Evolutionary conservation across 257 asterid genomes (phyloP).

Genomic region (Jacaranda copaia): DNA sequence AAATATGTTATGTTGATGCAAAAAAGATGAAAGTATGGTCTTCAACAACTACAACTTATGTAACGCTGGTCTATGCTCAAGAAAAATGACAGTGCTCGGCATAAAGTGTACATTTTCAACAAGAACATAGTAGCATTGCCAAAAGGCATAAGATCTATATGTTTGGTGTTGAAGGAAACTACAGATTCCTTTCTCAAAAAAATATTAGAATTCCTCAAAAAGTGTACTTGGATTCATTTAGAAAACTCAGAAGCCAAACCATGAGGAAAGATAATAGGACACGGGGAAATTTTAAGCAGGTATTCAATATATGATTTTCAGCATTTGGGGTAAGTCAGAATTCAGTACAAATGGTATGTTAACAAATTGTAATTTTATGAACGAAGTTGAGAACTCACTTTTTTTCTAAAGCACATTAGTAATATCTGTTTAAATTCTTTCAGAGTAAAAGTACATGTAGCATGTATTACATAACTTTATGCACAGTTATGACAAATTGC

Average conservation of each 20-base stretch:
- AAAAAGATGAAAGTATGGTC: not conserved
- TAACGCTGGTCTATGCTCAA: conserved; percentile 8
- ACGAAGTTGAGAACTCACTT: too few species aligned
- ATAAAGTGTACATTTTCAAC: not conserved
- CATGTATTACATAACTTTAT: too few species aligned
- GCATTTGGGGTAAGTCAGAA: too few species aligned
- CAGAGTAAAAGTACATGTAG: too few species aligned
- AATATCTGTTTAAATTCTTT: too few species aligned
- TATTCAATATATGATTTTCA: too few species aligned
- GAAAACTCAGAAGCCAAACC: conserved; percentile 2
- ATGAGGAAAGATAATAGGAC: not conserved
- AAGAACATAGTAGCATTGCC: not conserved
- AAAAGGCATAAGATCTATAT: not conserved
- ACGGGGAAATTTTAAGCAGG: not conserved
- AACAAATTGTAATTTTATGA: too few species aligned
- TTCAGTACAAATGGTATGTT: too few species aligned
- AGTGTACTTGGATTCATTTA: not conserved
- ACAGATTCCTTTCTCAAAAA: too few species aligned
- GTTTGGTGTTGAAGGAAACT: not conserved
- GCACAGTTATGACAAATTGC: not conserved
- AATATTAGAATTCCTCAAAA: not conserved
- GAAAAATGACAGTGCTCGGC: not conserved
- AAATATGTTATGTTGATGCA: not conserved
- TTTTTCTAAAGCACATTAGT: too few species aligned
- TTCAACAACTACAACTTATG: not conserved